Conservation (phyloP, 164 flowering plant species). For the Sedum album region DNA sequence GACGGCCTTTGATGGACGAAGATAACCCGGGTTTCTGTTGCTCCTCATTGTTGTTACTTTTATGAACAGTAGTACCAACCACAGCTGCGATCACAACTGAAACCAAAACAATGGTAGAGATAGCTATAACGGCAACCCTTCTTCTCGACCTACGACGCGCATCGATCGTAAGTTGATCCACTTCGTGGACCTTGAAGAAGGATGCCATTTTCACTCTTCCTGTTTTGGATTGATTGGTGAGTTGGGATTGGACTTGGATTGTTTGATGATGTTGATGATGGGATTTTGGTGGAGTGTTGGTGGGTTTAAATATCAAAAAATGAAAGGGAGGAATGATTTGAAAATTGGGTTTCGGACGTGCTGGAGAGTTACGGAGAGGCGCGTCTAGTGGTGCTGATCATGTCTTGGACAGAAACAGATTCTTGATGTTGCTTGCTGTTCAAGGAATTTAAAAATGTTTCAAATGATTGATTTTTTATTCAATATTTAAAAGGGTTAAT, state of each 20-base stretch:
- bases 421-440: not conserved
- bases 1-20: slow-evolving; percentile 37
- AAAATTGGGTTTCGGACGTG: not conserved
- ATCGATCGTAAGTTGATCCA: slow-evolving; percentile 32
- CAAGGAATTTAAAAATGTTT: too few species aligned
- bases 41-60: not conserved
- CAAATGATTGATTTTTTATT: not conserved
- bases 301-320: not conserved
- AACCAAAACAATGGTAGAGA: slow-evolving; percentile 42
- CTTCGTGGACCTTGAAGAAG: slow-evolving; percentile 34
- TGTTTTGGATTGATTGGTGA: too few species aligned
- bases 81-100: slow-evolving; percentile 40
- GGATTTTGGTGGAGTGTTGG: not conserved
- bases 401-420: too few species aligned
- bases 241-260: not conserved
- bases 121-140: slow-evolving; percentile 34
- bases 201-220: not conserved
- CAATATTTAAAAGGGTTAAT: too few species aligned
- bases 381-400: not conserved
- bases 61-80: slow-evolving; percentile 24
- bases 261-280: not conserved
- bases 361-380: not conserved
- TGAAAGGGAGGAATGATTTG: not conserved
- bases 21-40: slow-evolving; percentile 10
- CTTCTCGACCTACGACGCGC: slow-evolving; percentile 34